A percentile compares a stretch with the other conserved stretches of the same genome.
Evolutionary conservation across 2,329 filamentous ascomycete species (phyloP).

Genomic region (Cladobotryum protrusum): DNA sequence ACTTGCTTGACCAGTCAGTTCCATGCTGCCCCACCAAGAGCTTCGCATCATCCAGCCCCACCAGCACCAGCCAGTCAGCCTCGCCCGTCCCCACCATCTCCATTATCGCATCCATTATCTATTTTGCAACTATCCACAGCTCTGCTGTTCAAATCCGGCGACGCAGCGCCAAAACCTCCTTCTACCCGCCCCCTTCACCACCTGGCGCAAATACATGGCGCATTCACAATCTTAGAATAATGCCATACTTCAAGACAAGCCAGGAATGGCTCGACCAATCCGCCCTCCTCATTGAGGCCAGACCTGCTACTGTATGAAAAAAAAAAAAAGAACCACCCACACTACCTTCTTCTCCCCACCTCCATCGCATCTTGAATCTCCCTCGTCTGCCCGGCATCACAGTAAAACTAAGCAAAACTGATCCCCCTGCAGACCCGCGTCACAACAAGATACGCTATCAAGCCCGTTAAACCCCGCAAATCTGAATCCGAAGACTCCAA

Average conservation of each 20-base stretch:
- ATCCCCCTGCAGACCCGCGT: constrained; percentile 63
- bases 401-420: background rate
- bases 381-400: background rate
- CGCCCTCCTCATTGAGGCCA: constrained; percentile 74
- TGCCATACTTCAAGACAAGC: constrained; percentile 78
- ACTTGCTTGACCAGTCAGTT: no score
- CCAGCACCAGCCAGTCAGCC: no score
- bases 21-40: no score
- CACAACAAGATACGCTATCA: constrained; percentile 84
- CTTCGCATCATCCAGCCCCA: no score
- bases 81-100: no score
- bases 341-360: background rate
- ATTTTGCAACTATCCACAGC: background rate
- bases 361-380: no score
- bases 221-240: constrained; percentile 29
- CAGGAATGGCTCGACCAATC: constrained; percentile 92
- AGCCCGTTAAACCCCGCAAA: constrained; percentile 31
- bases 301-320: constrained; percentile 67
- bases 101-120: no score
- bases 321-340: background rate
- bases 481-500: constrained; percentile 22
- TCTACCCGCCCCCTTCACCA: background rate
- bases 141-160: background rate
- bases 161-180: background rate
- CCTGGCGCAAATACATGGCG: background rate